Evolutionary conservation across 306 rosid genomes (phyloP).

Genomic region (Notholithocarpus densiflorus): DNA sequence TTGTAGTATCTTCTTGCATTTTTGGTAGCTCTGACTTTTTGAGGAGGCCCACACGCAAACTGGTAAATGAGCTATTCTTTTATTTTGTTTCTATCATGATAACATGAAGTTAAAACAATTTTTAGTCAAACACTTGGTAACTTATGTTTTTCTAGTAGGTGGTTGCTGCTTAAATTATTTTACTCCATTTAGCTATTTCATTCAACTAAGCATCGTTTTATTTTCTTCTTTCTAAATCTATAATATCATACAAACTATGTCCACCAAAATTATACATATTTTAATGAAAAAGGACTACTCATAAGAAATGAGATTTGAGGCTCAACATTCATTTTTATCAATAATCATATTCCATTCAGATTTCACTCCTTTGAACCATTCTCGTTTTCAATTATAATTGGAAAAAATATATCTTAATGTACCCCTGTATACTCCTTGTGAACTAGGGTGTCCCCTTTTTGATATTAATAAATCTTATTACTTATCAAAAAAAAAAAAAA

Average conservation of each 20-base stretch:
- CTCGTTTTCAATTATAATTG: not conserved
- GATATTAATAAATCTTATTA: too few species aligned
- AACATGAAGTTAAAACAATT: not conserved
- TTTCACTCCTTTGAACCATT: not conserved
- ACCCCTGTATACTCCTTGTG: too few species aligned
- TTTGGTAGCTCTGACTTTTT: conserved; percentile 93
- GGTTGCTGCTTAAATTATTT: not conserved
- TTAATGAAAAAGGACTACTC: not conserved
- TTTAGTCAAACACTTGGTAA: not conserved
- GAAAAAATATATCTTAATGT: not conserved
- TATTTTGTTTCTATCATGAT: conserved; percentile 3
- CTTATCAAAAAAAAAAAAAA: too few species aligned
- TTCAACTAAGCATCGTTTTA: not conserved
- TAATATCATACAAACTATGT: too few species aligned
- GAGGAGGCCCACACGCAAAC: conserved; percentile 82
- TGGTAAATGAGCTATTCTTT: conserved; percentile 41
- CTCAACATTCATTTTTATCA: not conserved
- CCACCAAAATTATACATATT: not conserved
- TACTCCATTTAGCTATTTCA: not conserved
- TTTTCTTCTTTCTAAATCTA: too few species aligned
- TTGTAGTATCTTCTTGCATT: conserved; percentile 91
- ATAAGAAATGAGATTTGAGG: not conserved
- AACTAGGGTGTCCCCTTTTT: too few species aligned
- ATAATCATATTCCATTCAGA: not conserved
- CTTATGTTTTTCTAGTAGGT: conserved; percentile 12